Evolutionary conservation across 1,284 basidiomycete species (phyloP), one percentile per base, ranked within the genome.

Genomic region (Peniophora sp.): DNA sequence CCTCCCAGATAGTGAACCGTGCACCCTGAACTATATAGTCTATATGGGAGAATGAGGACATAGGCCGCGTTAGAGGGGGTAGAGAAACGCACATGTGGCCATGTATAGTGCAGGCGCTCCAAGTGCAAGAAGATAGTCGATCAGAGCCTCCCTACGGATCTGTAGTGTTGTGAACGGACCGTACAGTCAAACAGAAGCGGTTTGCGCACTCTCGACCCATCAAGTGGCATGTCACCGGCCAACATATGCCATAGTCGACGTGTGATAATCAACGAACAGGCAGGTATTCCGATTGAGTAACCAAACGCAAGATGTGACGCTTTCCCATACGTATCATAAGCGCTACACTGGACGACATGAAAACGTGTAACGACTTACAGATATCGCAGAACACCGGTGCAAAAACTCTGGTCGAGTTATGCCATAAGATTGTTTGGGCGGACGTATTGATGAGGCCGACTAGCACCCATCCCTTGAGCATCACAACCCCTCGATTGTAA

Each of bases 321-420:
- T 45, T 36, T 36, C n/a, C n/a, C n/a, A n/a, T n/a, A n/a, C n/a
- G n/a, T n/a, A n/a, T n/a, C n/a, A n/a, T n/a, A n/a, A n/a, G n/a
- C n/a, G n/a, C n/a, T n/a, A n/a, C n/a, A n/a, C n/a, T n/a, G n/a
- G n/a, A n/a, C n/a, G n/a, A n/a, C n/a, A n/a, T n/a, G 27, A 12
- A 32, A 32, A 6, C 27, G 12, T 32, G 12, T 32, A 6, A 12
- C 5, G 5, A 45, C 44, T 23, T 20, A 45, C 44, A 45, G 44
- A 45, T 45, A n/a, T 45, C 44, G 44, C 44, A 45, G 20, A 45
- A 45, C 6, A 45, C 44, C 12, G 44, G 44, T 25, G 20, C 12
- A n/a, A 45, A 5, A 8, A 20, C 20, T 25, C 9, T 20, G 22
- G 8, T 20, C n/a, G 44, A 23, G 17, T 24, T 20, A 9, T 9